Evolutionary conservation across 2,329 filamentous ascomycete species (phyloP).

Genomic region (Sarocladiaceae sp.): DNA sequence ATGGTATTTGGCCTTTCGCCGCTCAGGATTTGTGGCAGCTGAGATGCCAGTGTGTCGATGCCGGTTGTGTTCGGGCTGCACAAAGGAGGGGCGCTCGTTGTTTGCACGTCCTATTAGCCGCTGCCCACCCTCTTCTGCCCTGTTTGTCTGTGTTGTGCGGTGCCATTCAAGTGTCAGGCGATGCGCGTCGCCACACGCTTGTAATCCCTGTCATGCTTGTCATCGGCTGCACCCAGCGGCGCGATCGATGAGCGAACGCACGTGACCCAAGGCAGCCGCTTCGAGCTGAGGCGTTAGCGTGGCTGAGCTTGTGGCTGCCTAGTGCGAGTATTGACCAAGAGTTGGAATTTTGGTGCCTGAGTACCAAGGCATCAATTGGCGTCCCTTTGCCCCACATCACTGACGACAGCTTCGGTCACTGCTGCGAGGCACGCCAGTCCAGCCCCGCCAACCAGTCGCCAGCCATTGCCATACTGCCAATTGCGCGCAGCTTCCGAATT

Average conservation of each 20-base stretch:
- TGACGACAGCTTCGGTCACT: constrained; percentile 26
- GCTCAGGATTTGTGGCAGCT: constrained; percentile 4
- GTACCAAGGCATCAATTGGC: constrained; percentile 18
- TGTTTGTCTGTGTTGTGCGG: neutral
- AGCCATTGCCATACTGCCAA: constrained; percentile 6
- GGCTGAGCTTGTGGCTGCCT: constrained; percentile 1
- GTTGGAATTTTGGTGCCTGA: constrained; percentile 10
- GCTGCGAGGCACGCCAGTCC: constrained; percentile 15
- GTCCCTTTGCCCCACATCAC: constrained; percentile 22
- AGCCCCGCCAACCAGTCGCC: constrained; percentile 24
- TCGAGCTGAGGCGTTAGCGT: neutral
- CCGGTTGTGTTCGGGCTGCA: neutral
- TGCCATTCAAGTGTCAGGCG: no score
- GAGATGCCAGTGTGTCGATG: constrained; percentile 3
- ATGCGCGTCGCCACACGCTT: constrained; percentile 16
- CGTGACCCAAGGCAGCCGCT: constrained; percentile 30
- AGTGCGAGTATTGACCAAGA: constrained; percentile 10
- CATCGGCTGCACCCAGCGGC: constrained; percentile 15
- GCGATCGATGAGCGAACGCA: constrained; percentile 30
- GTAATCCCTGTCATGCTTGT: no score
- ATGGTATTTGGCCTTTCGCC: constrained; percentile 5
- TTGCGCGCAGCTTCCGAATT: constrained; percentile 11
- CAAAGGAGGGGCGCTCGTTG: neutral
- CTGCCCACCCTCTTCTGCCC: neutral
- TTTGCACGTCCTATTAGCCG: constrained; percentile 6